Evolutionary conservation across 805 yeast species (phyloP), one percentile per base, ranked within the genome.

Genomic region (Candida nonsorbophila): DNA sequence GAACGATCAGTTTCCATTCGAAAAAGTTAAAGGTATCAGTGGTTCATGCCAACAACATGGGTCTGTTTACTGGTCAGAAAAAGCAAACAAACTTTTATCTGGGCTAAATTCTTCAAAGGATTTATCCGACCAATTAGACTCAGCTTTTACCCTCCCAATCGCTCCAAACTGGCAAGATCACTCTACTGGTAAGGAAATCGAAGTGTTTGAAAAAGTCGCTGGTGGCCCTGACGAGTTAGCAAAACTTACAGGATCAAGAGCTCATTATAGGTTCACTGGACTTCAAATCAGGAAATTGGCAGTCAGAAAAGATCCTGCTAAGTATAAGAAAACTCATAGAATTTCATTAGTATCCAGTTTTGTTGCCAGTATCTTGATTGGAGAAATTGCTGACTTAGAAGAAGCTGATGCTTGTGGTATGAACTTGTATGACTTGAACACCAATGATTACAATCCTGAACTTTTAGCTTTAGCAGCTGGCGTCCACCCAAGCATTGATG

Each of bases 141-240:
- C 42, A 1, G 80, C 82, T 1, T 79, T 84, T 40, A 63, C 90
- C 2, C 67, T 77, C 42, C 62, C 68, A 5, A 66, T 66, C 22
- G 79, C 94, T 4, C 95, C 96, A 6, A 87, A 88, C 49, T 87
- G 97, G 97, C 97, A 87, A 55, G 96, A 87, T 48, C 94, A 85
- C 49, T 80, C 92, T 14, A 87, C 97, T 0, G 80, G 74, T 4
- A 55, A 64, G 13, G 94, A 87, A 50, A 66, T 84, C 32, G 47
- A 60, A 16, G 67, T 53, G 19, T 79, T 85, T 44, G 92, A 84
- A 45, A 49, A 51, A 1, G 62, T 62, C 1, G 71, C 71, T 7
- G 87, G 84, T 3, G 62, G 62, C 6, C 50, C 58, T 5, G 92
- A 88, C 16, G 44, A 58, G 5, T 58, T 87, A 47, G 87, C 94